Evolutionary conservation across 2,329 filamentous ascomycete species (phyloP).

Genomic region (Pyricularia pennisetigena): DNA sequence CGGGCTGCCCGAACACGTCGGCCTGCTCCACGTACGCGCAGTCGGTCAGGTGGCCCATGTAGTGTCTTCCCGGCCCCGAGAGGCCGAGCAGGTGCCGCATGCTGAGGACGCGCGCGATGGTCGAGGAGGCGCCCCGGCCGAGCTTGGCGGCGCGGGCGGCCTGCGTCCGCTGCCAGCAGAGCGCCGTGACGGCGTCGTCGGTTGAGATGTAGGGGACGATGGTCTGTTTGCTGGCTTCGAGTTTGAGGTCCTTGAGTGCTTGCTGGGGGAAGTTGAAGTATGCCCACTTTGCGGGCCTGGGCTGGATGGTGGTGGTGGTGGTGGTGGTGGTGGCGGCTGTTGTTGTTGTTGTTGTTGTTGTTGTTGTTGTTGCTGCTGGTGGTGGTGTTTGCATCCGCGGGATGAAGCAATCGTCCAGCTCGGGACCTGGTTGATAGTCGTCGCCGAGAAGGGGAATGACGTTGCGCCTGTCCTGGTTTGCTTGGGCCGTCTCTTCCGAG

Average conservation of each 20-base stretch:
- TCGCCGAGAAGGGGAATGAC: conserved; percentile 30
- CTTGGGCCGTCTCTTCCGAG: conserved; percentile 27
- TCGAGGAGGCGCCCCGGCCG: not conserved
- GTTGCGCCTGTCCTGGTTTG: conserved; percentile 19
- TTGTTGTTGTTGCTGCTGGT: conserved; percentile 3
- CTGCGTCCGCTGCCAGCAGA: conserved; percentile 36
- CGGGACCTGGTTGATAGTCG: conserved; percentile 20
- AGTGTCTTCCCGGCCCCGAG: conserved; percentile 35
- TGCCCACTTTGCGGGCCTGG: conserved; percentile 26
- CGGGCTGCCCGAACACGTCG: conserved; percentile 13
- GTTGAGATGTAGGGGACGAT: conserved; percentile 33
- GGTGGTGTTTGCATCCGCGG: conserved; percentile 12
- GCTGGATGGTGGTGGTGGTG: not conserved
- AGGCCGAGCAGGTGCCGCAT: conserved; percentile 31
- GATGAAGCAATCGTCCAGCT: conserved; percentile 24
- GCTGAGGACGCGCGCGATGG: conserved; percentile 33
- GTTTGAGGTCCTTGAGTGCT: conserved; percentile 30
- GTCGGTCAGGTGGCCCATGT: conserved; percentile 26
- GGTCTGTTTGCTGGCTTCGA: conserved; percentile 15
- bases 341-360: conserved; percentile 6
- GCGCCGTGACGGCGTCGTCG: conserved; percentile 42
- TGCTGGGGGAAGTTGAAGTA: conserved; percentile 32
- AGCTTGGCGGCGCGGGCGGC: conserved; percentile 29
- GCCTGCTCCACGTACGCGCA: conserved; percentile 2
- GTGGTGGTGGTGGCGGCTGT: too few species aligned